These are phyloP conservation scores for Akebia trifoliata DNA, from an alignment of 164 flowering plant genomes.

Conservation along the genomic window DNA sequence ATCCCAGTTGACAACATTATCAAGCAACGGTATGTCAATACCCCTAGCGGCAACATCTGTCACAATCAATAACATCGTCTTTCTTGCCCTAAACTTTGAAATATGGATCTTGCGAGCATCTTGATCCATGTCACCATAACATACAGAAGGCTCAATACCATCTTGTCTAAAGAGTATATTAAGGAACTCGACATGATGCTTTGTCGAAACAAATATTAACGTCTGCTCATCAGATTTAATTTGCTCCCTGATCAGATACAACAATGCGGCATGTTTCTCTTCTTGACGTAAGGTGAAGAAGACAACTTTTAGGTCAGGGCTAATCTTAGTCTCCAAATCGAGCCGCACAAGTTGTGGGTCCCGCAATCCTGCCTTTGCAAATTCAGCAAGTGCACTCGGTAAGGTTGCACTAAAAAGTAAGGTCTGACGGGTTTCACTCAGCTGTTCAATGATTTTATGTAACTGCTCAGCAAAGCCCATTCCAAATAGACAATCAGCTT, in stretches of 20 bases:
- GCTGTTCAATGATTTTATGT: slow-evolving; percentile 66
- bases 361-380: slow-evolving; percentile 90
- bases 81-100: slow-evolving; percentile 77
- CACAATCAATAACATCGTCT: slow-evolving; percentile 84
- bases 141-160: slow-evolving; percentile 83
- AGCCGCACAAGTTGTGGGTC: slow-evolving; percentile 89
- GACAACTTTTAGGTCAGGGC: slow-evolving; percentile 71
- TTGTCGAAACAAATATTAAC: slow-evolving; percentile 85
- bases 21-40: slow-evolving; percentile 94
- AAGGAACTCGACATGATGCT: slow-evolving; percentile 91
- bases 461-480: slow-evolving; percentile 98
- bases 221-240: slow-evolving; percentile 75
- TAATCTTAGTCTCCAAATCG: slow-evolving; percentile 83
- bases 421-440: slow-evolving; percentile 88
- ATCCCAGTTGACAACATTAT: slow-evolving; percentile 96
- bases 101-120: slow-evolving; percentile 93
- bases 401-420: slow-evolving; percentile 94
- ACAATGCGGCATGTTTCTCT: slow-evolving; percentile 78
- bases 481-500: slow-evolving; percentile 84
- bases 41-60: slow-evolving; percentile 99
- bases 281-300: slow-evolving; percentile 86
- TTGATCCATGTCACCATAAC: slow-evolving; percentile 98
- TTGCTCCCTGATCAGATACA: slow-evolving; percentile 79
- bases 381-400: slow-evolving; percentile 94
- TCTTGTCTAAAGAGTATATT: slow-evolving; percentile 58